Conservation (phyloP, 768 basidiomycete species). For the Pisolithus sp. region DNA sequence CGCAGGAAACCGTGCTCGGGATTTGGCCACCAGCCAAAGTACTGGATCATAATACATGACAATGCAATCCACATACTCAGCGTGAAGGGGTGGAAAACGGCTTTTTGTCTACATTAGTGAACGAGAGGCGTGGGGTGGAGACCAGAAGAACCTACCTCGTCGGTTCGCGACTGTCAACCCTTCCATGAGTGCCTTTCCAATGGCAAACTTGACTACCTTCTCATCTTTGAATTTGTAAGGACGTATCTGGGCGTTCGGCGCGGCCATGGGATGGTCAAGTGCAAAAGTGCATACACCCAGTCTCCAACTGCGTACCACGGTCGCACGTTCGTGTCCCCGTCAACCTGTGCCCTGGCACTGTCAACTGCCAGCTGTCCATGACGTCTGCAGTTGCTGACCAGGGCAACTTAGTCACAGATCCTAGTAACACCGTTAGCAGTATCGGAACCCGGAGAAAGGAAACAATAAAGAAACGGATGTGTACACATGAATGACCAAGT, state of each 20-base stretch:
- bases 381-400: background rate
- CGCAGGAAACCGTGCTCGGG: conserved; percentile 36
- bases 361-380: background rate
- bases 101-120: background rate
- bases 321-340: conserved; percentile 6
- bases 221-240: conserved; percentile 44
- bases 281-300: background rate
- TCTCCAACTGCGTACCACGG: background rate
- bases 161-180: conserved; percentile 61
- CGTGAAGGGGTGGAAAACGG: conserved; percentile 58
- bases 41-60: conserved; percentile 51
- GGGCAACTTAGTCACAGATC: no score
- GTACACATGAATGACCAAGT: conserved; percentile 26
- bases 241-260: conserved; percentile 47
- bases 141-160: conserved; percentile 33
- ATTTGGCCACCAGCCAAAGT: conserved; percentile 65
- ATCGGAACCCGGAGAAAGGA: conserved; percentile 23
- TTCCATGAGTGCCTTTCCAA: conserved; percentile 64
- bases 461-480: conserved; percentile 54
- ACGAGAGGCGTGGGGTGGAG: background rate
- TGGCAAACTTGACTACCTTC: conserved; percentile 54
- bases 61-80: conserved; percentile 56
- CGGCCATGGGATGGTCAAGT: conserved; percentile 29
- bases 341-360: background rate
- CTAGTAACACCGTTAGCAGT: no score